Conservation (phyloP, 371 early-diverging fungal species). For the Amoeboaphelidium protococcarum region DNA sequence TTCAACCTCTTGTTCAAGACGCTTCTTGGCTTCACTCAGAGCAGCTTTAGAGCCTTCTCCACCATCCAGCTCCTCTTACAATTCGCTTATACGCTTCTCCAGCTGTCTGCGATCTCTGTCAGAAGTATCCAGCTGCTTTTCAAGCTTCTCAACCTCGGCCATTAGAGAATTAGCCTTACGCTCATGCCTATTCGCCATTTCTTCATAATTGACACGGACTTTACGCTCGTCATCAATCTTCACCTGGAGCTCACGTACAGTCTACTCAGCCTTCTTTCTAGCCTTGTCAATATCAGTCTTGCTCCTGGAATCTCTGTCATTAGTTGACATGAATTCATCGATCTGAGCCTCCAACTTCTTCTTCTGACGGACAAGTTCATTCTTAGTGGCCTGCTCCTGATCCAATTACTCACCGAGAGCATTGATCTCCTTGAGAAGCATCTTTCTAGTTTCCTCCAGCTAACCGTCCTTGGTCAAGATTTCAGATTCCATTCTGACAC, state of each 20-base stretch:
- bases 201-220: slow-evolving; percentile 35
- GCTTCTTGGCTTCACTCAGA: slow-evolving; percentile 21
- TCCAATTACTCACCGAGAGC: slow-evolving; percentile 11
- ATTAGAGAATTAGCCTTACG: slow-evolving; percentile 37
- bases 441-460: slow-evolving; percentile 1
- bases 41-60: slow-evolving; percentile 24
- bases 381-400: slow-evolving; percentile 21
- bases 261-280: slow-evolving; percentile 17
- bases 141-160: slow-evolving; percentile 30
- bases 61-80: slow-evolving; percentile 24
- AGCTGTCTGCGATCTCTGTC: slow-evolving; percentile 30
- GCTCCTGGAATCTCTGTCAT: slow-evolving; percentile 25
- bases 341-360: slow-evolving; percentile 30
- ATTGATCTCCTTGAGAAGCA: slow-evolving; percentile 2
- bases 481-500: background rate
- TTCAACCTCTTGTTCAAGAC: slow-evolving; percentile 32
- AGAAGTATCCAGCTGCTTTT: slow-evolving; percentile 25
- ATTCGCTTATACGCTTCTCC: slow-evolving; percentile 34
- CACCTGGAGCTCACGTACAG: slow-evolving; percentile 21
- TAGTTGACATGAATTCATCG: slow-evolving; percentile 22
- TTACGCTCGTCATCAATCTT: slow-evolving; percentile 34
- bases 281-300: slow-evolving; percentile 18
- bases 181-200: slow-evolving; percentile 41
- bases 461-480: background rate
- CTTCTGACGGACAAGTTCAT: slow-evolving; percentile 25